A percentile compares a stretch with the other conserved stretches of the same genome.
phyloP scores from a whole-genome alignment of 352 stramenopile species.

The Globisporangium sylvaticum region DNA sequence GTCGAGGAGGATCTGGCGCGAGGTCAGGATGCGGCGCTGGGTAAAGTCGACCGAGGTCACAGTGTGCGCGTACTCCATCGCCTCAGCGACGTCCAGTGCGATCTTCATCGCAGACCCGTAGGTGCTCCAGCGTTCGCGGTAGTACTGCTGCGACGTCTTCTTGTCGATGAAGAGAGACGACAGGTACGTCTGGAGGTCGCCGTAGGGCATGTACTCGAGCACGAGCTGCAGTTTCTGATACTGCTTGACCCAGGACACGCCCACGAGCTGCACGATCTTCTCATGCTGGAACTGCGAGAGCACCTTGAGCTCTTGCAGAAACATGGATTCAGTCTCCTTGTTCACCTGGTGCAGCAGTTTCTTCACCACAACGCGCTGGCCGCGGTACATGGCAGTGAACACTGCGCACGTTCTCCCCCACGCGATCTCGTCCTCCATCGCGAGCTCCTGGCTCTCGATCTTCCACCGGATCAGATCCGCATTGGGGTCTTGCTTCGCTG shows the following conservation, averaged over 20 bases:
- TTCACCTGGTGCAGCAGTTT: conserved; percentile 1
- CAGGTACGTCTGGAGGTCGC: conserved; percentile 24
- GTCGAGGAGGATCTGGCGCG: conserved; percentile 25
- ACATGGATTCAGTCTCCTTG: conserved; percentile 3
- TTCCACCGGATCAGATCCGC: conserved; percentile 8
- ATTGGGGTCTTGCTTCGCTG: background rate
- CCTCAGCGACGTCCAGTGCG: conserved; percentile 24
- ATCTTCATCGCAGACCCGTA: conserved; percentile 6
- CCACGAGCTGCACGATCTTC: conserved; percentile 22
- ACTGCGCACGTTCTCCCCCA: conserved; percentile 14
- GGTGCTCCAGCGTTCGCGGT: background rate
- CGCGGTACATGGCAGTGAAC: conserved; percentile 15
- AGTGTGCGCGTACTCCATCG: conserved; percentile 25
- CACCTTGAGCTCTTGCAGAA: conserved; percentile 20
- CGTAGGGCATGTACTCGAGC: conserved; percentile 28
- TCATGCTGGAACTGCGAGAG: conserved; percentile 19
- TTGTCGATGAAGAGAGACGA: conserved; percentile 8
- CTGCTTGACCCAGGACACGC: conserved; percentile 17
- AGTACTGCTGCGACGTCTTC: background rate
- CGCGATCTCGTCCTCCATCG: conserved; percentile 14
- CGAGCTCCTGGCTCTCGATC: background rate
- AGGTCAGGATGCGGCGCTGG: conserved; percentile 22
- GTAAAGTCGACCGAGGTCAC: conserved; percentile 8
- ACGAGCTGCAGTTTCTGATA: conserved; percentile 14
- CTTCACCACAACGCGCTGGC: conserved; percentile 13